Conservation (phyloP, 2,329 filamentous ascomycete genomes). For the Arthrobotrys megalospora region DNA sequence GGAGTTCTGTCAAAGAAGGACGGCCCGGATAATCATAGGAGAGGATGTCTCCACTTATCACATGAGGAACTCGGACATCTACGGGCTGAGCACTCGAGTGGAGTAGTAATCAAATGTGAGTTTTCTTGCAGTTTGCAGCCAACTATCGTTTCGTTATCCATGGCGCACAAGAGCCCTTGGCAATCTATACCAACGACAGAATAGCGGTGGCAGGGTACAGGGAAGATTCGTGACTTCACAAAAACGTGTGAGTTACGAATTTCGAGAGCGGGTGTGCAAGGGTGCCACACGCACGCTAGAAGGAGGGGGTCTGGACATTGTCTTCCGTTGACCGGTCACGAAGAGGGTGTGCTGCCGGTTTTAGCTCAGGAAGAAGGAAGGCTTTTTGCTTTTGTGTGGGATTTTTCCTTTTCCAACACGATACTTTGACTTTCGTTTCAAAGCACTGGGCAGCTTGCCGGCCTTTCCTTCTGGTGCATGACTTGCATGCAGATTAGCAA, state of each 20-base stretch:
- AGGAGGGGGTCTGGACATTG: slow-evolving; percentile 17
- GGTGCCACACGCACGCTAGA: slow-evolving; percentile 20
- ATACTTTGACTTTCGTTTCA: slow-evolving; percentile 44
- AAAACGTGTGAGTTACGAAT: slow-evolving; percentile 57
- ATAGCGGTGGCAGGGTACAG: slow-evolving; percentile 23
- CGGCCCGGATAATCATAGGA: slow-evolving; percentile 48
- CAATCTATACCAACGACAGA: slow-evolving; percentile 31
- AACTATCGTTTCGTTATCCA: slow-evolving; percentile 42
- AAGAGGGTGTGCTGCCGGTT: slow-evolving; percentile 52
- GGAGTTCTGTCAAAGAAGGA: slow-evolving; percentile 29
- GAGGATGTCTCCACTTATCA: slow-evolving; percentile 48
- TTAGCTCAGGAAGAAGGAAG: slow-evolving; percentile 20
- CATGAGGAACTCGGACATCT: slow-evolving; percentile 47
- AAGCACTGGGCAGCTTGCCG: slow-evolving; percentile 26
- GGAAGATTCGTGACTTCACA: slow-evolving; percentile 22
- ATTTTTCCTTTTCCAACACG: slow-evolving; percentile 46
- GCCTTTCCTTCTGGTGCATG: slow-evolving; percentile 41
- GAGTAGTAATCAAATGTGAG: slow-evolving; percentile 53
- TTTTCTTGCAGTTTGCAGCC: slow-evolving; percentile 28
- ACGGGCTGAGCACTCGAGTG: slow-evolving; percentile 35
- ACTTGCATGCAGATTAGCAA: slow-evolving; percentile 50
- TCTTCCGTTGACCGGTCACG: slow-evolving; percentile 15
- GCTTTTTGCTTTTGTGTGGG: slow-evolving; percentile 53
- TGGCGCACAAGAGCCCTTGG: slow-evolving; percentile 33
- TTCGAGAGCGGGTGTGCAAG: slow-evolving; percentile 42